phyloP scores from a whole-genome alignment of 2,329 filamentous ascomycete species.

The Talaromyces islandicus region DNA sequence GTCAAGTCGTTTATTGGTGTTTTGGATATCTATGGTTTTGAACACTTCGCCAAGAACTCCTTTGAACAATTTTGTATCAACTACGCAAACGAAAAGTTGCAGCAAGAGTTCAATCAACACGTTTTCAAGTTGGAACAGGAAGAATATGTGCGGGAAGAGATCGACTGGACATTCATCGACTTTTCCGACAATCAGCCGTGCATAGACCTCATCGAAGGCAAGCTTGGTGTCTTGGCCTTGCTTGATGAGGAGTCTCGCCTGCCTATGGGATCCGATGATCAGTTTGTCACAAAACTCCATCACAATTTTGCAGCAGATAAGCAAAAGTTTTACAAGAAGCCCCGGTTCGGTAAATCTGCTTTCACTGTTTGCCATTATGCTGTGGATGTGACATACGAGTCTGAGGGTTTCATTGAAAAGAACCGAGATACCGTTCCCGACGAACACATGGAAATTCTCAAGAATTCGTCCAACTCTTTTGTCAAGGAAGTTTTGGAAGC shows the following conservation, averaged over 20 bases:
- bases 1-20: constrained; percentile 94
- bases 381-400: constrained; percentile 96
- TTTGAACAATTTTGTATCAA: constrained; percentile 99
- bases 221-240: constrained; percentile 84
- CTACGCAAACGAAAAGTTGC: constrained; percentile 97
- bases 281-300: constrained; percentile 93
- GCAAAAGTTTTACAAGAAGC: constrained; percentile 97
- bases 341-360: constrained; percentile 90
- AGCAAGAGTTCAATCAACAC: constrained; percentile 98
- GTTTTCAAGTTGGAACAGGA: constrained; percentile 99
- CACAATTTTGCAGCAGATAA: constrained; percentile 88
- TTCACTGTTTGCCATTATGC: constrained; percentile 99
- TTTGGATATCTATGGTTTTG: constrained; percentile 98
- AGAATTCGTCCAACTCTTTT: constrained; percentile 77
- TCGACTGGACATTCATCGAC: constrained; percentile 99
- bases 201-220: constrained; percentile 96
- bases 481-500: constrained; percentile 77
- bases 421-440: constrained; percentile 98
- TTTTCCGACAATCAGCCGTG: constrained; percentile 99
- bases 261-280: constrained; percentile 95
- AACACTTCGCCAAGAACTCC: constrained; percentile 99
- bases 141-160: constrained; percentile 91
- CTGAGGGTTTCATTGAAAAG: constrained; percentile 98
- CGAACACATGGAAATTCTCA: constrained; percentile 92
- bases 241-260: constrained; percentile 94